phyloP scores from a whole-genome alignment of 2,329 filamentous ascomycete genomes.

The Fonsecaea pugnacius region DNA sequence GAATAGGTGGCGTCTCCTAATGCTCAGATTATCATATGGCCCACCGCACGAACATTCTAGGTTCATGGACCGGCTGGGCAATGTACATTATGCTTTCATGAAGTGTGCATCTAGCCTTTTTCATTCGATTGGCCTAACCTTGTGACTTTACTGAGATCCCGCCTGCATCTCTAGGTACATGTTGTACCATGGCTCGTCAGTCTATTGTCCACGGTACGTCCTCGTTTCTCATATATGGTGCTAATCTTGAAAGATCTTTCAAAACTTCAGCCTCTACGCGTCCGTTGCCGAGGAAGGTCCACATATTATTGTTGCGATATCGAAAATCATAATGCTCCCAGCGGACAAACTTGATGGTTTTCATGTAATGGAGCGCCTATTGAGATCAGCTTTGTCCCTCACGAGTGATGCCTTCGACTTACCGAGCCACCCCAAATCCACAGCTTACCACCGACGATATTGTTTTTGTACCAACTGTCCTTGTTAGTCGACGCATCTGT shows the following conservation, averaged over 20 bases:
- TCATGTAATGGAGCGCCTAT: conserved; percentile 29
- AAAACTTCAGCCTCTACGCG: conserved; percentile 23
- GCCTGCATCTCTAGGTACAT: background rate
- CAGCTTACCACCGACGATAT: conserved; percentile 21
- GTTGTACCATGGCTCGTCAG: background rate
- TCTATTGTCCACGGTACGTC: conserved; percentile 25
- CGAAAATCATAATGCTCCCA: conserved; percentile 29
- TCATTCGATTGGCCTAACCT: background rate
- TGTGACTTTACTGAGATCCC: background rate
- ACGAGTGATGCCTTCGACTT: conserved; percentile 2
- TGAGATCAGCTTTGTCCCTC: conserved; percentile 8
- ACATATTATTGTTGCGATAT: conserved; percentile 25
- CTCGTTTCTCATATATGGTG: conserved; percentile 23
- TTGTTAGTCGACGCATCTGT: background rate
- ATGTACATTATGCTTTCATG: background rate
- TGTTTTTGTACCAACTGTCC: conserved; percentile 21
- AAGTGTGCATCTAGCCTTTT: background rate
- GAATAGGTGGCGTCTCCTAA: background rate
- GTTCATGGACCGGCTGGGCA: background rate
- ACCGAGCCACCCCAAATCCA: conserved; percentile 27
- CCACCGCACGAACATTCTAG: background rate
- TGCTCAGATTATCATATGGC: background rate
- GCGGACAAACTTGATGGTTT: conserved; percentile 25
- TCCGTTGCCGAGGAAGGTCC: conserved; percentile 29
- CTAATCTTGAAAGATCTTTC: conserved; percentile 17